Evolutionary conservation across 805 yeast genomes (phyloP).

Genomic region (Yueomyces sinensis): DNA sequence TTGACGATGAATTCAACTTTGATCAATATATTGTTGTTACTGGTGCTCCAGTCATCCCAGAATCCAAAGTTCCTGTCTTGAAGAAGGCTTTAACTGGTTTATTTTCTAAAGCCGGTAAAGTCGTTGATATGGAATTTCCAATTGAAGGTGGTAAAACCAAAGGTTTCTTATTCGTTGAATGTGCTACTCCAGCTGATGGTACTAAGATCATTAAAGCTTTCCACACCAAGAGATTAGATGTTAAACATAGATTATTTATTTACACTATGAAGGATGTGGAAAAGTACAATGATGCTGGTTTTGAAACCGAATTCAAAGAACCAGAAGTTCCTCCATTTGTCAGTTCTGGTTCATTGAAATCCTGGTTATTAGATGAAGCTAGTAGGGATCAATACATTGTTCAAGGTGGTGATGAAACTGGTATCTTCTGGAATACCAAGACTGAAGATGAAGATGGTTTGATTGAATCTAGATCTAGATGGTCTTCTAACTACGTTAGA

Average conservation of each 20-base stretch:
- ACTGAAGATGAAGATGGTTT: slow-evolving; percentile 60
- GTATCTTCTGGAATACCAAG: slow-evolving; percentile 76
- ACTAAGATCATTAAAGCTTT: slow-evolving; percentile 65
- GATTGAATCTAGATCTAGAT: slow-evolving; percentile 65
- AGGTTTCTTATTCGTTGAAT: slow-evolving; percentile 82
- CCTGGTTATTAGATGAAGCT: slow-evolving; percentile 81
- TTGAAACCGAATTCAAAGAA: slow-evolving; percentile 48
- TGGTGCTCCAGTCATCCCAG: slow-evolving; percentile 95
- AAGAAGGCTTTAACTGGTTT: slow-evolving; percentile 76
- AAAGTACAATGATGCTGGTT: slow-evolving; percentile 54
- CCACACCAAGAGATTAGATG: slow-evolving; percentile 85
- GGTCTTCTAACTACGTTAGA: slow-evolving; percentile 79
- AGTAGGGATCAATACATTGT: slow-evolving; percentile 85
- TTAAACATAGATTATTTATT: slow-evolving; percentile 77
- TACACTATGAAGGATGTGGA: slow-evolving; percentile 77
- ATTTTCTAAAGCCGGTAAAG: slow-evolving; percentile 64
- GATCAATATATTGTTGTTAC: slow-evolving; percentile 78
- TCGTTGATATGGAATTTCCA: slow-evolving; percentile 73
- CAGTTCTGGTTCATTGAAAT: slow-evolving; percentile 67
- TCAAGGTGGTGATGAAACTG: slow-evolving; percentile 69
- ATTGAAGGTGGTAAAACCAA: slow-evolving; percentile 64
- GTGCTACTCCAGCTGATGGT: slow-evolving; percentile 51
- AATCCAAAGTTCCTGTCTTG: slow-evolving; percentile 68
- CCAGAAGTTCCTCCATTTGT: slow-evolving; percentile 64
- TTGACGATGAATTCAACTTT: slow-evolving; percentile 46